phyloP scores from a whole-genome alignment of 1,284 basidiomycete genomes.

The Puccinia triticina region DNA sequence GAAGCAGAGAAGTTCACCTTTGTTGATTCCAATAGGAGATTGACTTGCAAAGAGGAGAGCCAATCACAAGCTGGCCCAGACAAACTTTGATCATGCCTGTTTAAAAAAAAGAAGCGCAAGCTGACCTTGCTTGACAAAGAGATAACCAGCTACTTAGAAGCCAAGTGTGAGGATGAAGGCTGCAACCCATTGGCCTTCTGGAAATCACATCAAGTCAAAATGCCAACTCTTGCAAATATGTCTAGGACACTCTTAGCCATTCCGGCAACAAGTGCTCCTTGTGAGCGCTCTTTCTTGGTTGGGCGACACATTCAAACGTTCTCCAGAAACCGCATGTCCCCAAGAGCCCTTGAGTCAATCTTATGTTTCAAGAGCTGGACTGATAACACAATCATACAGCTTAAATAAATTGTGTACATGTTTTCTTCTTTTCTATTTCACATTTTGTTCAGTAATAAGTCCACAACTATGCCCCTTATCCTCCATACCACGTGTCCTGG shows the following conservation, averaged over 20 bases:
- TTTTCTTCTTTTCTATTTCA: too few relatives aligned
- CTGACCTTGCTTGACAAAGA: not conserved
- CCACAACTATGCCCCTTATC: too few relatives aligned
- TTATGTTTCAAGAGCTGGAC: not conserved
- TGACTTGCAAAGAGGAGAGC: too few relatives aligned
- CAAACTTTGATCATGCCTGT: too few relatives aligned
- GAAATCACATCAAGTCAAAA: not conserved
- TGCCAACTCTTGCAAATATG: not conserved
- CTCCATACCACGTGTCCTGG: too few relatives aligned
- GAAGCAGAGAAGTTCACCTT: too few relatives aligned
- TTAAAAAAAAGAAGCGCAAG: constrained; percentile 1
- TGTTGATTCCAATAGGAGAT: too few relatives aligned
- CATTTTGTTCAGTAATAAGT: too few relatives aligned
- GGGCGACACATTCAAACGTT: constrained; percentile 21
- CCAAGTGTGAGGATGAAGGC: not conserved
- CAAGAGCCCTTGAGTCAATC: not conserved
- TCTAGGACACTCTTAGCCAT: not conserved
- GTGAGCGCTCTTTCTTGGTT: constrained; percentile 2
- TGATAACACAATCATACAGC: too few relatives aligned
- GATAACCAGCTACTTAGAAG: not conserved
- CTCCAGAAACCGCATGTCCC: not conserved
- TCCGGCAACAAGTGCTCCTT: not conserved
- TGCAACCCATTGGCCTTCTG: not conserved
- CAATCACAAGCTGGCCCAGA: too few relatives aligned
- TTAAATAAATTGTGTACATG: too few relatives aligned